Evolutionary conservation across 2,329 filamentous ascomycete genomes (phyloP), one percentile per base, ranked within the genome.

Genomic region (Pseudogymnoascus sp.): DNA sequence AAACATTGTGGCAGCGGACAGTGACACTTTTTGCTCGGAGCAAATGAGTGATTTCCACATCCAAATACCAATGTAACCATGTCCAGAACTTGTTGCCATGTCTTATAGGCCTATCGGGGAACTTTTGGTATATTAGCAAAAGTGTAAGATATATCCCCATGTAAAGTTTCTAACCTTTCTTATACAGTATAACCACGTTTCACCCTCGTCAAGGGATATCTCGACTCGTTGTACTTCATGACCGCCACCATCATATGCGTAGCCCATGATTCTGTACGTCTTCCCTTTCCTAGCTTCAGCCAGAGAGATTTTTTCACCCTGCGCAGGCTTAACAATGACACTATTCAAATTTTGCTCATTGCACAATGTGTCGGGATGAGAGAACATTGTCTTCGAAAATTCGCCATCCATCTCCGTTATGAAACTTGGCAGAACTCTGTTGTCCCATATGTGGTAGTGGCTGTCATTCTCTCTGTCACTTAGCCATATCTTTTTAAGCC

Each of bases 61-160:
- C 80, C 1, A 81, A 70, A 61, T 81, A 71, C 80, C 80, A 82
- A 63, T 79, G 76, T 3, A 79, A 47, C 80, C 80, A 82, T 0
- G 79, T 77, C 80, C 79, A 82, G 65, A 79, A 82, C 65, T 79
- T 82, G 39, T 75, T 77, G 2, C 79, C 79, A 61, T 83, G 78
- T 4, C 79, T 72, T 35, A 82, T 73, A 0, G 79, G 78, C 4
- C 70, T 70, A 13, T 81, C 74, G 1, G 79, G 79, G 58, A 77
- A 80, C 63, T 75, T 62, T 3, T 15, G 4, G 2, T 10, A 10
- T 33, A 33, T 54, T 17, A 54, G 29, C 21, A 11, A 68, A 61
- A 17, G 70, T 68, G 60, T 67, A 67, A 60, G 70, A 68, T 33
- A 4, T 54, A 15, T n/a, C 47, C 26, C 29, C 2, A 33, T 6